Base-by-base conservation (phyloP, 2,329 filamentous ascomycete species). In the Fusarium compactum region DNA sequence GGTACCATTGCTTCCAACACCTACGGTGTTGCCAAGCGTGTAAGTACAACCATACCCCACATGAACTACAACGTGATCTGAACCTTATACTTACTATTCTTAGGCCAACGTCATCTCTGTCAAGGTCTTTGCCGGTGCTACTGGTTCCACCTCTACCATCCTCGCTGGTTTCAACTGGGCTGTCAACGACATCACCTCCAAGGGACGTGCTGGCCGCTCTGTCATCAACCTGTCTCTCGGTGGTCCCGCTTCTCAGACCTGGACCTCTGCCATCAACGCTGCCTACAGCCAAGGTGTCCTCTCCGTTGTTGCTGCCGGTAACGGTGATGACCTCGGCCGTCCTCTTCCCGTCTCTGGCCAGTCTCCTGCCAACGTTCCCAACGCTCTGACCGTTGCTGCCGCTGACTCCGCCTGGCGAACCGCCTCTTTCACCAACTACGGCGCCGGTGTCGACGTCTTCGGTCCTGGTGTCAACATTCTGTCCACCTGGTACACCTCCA, bases 351-450 rank as follows among this genome's bases (percentile, higher is more conserved):
- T 85, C 2, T 74, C 78, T 32, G 76, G 76, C 74, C 80, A 76
- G 70, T 86, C 85, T 18, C 84, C 85, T 3, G 82, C 84, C 58
- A 83, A 81, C 8, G 82, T 80, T 32, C 55, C 82, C 8, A 76
- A 76, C 38, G 85, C 81, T 50, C 82, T 85, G 74, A 87, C 85
- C 8, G 84, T 87, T 46, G 85, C 82, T 55, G 82, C 85, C 43
- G 82, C 81, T 46, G 78, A 80, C 69, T 71, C 60, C 22, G 71
- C 63, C 58, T 82, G 85, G 69, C 67, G 73, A 56, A 77, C 78
- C 40, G 79, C 85, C 58, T 75, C 73, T 30, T 86, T 81, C 78
- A 85, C 84, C 75, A 87, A 87, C 81, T 87, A 80, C 62, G 83
- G 82, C n/a, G 15, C 73, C 41, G 65, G 67, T 11, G 74, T 85